Evolutionary conservation across 2,329 filamentous ascomycete genomes (phyloP), one percentile per base, ranked within the genome.

Genomic region (Stagonosporopsis rhizophila): DNA sequence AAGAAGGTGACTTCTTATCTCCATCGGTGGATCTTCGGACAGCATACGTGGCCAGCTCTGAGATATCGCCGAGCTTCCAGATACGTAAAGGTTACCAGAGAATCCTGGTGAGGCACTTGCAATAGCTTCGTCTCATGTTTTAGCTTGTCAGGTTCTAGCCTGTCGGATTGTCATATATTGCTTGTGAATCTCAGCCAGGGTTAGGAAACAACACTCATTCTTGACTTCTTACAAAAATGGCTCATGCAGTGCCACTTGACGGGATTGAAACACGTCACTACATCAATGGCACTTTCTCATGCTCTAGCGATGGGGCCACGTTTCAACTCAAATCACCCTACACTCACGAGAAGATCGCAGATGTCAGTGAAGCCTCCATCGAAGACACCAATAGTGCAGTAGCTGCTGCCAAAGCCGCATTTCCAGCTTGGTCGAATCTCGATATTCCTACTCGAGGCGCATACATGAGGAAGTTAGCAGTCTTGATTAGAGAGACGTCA

Each of bases 401-500:
- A 88, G 90, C 85, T 80, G 69, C 82, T 81, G 67, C 92, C 83
- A 56, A 90, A 84, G 73, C 82, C 89, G 61, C 83, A 90, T 75
- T 82, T 83, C 64, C 84, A 86, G 91, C 80, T 90, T 94, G 89
- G 93, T 94, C 83, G 20, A 55, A 48, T 20, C 50, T 73, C 27
- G 65, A 67, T 32, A 68, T 67, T 8, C 61, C 67, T 17, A 42
- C 69, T 32, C 66, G 70, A 40, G 70, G 56, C n/a, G 45, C 61
- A 20, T 70, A 70, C 56, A 67, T 73, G 49, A 73, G 68, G 57
- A 89, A 88, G 78, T 91, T 92, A 66, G 90, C 92, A 17, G 82
- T 82, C 30, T 80, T 94, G 67, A 90, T 95, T 70, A 82, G 89
- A 45, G 88, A 92, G 77, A 88, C 91, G 79, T 92, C 89, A 87